Percentiles rank a stretch among this genome's conserved stretches.
Conservation (phyloP, 768 basidiomycete genomes). For the Lyophyllum atratum region DNA sequence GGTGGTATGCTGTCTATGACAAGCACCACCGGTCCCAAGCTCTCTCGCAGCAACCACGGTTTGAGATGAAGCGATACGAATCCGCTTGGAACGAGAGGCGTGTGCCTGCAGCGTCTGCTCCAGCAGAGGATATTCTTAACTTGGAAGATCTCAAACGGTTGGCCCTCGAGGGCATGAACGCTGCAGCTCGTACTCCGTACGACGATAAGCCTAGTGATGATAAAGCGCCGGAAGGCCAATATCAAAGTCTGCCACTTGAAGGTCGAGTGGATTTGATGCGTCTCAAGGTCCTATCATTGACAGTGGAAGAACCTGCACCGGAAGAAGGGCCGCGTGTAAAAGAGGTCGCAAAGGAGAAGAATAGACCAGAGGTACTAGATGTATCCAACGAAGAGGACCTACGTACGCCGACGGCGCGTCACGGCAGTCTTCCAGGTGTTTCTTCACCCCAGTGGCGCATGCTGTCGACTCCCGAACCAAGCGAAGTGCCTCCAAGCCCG, state of each 20-base stretch:
- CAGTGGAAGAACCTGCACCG: background rate
- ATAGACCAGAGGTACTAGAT: conserved; percentile 5
- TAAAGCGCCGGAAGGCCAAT: conserved; percentile 62
- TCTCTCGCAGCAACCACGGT: conserved; percentile 42
- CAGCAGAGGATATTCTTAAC: conserved; percentile 40
- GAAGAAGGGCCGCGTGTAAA: conserved; percentile 8
- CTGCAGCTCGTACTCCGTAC: conserved; percentile 22
- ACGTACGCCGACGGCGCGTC: conserved; percentile 40
- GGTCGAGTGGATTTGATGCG: conserved; percentile 89
- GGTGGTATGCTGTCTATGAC: conserved; percentile 93
- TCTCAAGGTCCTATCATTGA: conserved; percentile 30
- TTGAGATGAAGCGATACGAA: conserved; percentile 67
- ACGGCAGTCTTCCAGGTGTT: conserved; percentile 27
- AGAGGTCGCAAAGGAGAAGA: conserved; percentile 3
- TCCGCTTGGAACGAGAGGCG: conserved; percentile 71
- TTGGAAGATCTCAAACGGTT: conserved; percentile 67
- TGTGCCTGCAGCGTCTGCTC: conserved; percentile 19
- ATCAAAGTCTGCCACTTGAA: conserved; percentile 80
- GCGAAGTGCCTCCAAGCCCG: conserved; percentile 68
- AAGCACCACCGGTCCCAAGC: conserved; percentile 72
- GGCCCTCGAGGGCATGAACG: conserved; percentile 58
- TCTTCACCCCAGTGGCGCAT: conserved; percentile 47
- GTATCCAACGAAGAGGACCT: conserved; percentile 29
- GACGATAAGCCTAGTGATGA: conserved; percentile 9
- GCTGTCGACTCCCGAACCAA: conserved; percentile 59